Evolutionary conservation across 2,329 filamentous ascomycete genomes (phyloP), one percentile per base, ranked within the genome.

Genomic region (Epichloe amarillans): DNA sequence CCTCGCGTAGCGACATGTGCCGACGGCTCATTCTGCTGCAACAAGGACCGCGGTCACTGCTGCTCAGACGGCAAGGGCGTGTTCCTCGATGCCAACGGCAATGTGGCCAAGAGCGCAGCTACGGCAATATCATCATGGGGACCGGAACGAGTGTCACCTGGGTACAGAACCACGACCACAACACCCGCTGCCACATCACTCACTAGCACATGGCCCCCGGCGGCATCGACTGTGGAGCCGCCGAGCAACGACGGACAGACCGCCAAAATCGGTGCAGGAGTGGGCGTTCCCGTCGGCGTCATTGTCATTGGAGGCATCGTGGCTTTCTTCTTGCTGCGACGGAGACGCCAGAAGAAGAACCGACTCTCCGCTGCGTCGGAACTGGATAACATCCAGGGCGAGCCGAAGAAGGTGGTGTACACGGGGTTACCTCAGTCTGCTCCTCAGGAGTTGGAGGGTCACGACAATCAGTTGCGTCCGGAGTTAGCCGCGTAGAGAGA

Each of bases 1-100:
- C 49, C 49, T 15, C 36, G 23, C 30, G 42, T 50, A 3, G 15
- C 7, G 1, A 15, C 43, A 14, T 50, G 49, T 21, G 21, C 10
- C 14, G 49, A 50, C 42, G 41, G 49, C 21, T 50, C 49, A 11
- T 46, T 46, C 36, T 50, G 49, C 42, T 50, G 49, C 43, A n/a
- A 50, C 17, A 15, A 26, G 7, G 35, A 50, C 35, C 15, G 35
- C 3, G 4, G 4, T 7, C 15, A n/a, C 4, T 50, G 49, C 42
- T 50, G 49, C 36, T n/a, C 11, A 12, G 40, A 23, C 4, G 39
- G 39, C 8, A 37, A 33, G 26, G 49, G 49, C 33, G 40, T 46
- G 12, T 50, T 50, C 35, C 49, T 50, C 41, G 49, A 50, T 19
- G 41, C 6, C 4, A 40, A 38, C 4, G 49, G 49, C 12, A 50